These are phyloP conservation scores for Ogataea paradorogensis DNA, from an alignment of 805 yeast genomes.

Conservation along the genomic window DNA sequence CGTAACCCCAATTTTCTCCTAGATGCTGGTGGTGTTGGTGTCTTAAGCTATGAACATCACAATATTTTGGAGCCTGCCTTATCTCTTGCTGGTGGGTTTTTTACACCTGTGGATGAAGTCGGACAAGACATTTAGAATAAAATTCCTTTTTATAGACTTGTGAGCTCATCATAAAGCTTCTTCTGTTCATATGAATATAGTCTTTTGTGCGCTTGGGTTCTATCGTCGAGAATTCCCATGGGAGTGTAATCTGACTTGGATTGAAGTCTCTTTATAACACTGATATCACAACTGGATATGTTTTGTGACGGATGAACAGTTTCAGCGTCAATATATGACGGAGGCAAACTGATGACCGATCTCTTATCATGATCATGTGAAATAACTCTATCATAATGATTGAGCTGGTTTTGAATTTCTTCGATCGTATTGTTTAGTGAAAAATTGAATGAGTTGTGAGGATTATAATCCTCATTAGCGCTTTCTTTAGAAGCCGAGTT, in stretches of 20 bases:
- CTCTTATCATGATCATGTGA: conserved; percentile 1
- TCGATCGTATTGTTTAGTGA: conserved; percentile 32
- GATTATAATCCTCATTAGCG: conserved; percentile 30
- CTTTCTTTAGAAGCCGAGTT: not conserved
- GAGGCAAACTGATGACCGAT: conserved; percentile 8
- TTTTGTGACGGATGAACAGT: not conserved
- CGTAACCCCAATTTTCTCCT: conserved; percentile 77
- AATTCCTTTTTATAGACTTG: conserved; percentile 15
- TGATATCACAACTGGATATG: too few relatives aligned
- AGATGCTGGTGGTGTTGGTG: conserved; percentile 96
- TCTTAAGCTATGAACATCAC: conserved; percentile 84
- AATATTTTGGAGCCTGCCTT: conserved; percentile 84
- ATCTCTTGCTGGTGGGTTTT: conserved; percentile 78
- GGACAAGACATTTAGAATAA: conserved; percentile 28
- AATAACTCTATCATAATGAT: conserved; percentile 13
- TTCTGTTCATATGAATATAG: conserved; percentile 52
- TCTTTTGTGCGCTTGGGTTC: conserved; percentile 11
- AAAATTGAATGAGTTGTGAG: conserved; percentile 32
- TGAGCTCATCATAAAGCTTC: conserved; percentile 46
- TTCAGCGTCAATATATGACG: not conserved
- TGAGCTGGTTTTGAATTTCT: conserved; percentile 33
- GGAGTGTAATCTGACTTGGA: too few relatives aligned
- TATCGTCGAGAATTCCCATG: too few relatives aligned
- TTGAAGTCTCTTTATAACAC: too few relatives aligned
- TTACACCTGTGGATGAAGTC: conserved; percentile 64